Base-by-base conservation (phyloP, 169 alveolate genomes). In the Plasmodium yoelii region DNA sequence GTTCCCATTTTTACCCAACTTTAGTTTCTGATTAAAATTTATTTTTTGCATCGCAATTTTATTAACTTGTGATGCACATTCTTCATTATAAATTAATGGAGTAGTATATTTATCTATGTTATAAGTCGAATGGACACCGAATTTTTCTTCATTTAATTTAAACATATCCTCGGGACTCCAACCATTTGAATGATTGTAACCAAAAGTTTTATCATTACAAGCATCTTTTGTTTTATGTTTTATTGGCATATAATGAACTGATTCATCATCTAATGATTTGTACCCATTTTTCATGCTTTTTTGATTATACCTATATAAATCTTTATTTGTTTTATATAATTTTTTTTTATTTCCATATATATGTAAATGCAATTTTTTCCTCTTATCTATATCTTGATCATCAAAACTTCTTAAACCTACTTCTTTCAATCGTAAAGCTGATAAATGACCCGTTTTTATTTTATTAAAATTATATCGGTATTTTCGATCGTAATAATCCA, bases 91-190 rank as follows among this genome's bases (percentile, higher is more conserved):
- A 10, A 93, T 90, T 19, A 93, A 69, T 3, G 96, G 96, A 59
- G 82, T 91, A 1, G 95, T 90, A 46, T 92, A 88, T 1, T 87
- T 72, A 64, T 92, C 95, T 39, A 91, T 70, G 24, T 87, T 80
- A 90, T 95, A 96, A 15, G 98, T 96, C 51, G 97, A 94, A 46
- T 88, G 93, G 5, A 96, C 96, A 22, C 97, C 97, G 86, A 96
- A 96, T 56, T 95, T 95, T 73, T 95, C 95, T 47, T 87, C 94
- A 89, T 96, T 96, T 69, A 96, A 88, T 67, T 94, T 92, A 89
- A 96, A 96, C 98, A 96, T 96, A 46, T 95, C 98, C 63, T 95
- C 97, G 0, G 94, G 96, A 57, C 93, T 92, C 98, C 98, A 96
- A 1, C 96, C 96, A 42, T 88, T 73, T 26, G 93, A 92, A 55